A percentile compares a stretch with the other conserved stretches of the same genome.
phyloP scores from a whole-genome alignment of 2,329 filamentous ascomycete species.

The Penicillium sp. region DNA sequence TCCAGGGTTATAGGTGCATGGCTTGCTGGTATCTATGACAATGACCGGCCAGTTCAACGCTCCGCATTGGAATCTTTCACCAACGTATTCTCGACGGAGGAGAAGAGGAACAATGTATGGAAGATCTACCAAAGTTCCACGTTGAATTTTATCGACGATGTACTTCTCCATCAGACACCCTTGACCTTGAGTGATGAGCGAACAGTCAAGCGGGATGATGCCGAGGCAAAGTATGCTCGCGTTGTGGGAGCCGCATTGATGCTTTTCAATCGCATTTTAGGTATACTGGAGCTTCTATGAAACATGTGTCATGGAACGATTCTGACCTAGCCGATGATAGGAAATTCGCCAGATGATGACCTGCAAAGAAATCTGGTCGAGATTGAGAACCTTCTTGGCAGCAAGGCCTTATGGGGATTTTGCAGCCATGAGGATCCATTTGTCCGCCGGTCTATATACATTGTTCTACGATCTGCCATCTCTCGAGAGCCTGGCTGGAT shows the following conservation, averaged over 20 bases:
- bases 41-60: conserved; percentile 71
- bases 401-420: conserved; percentile 62
- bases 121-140: conserved; percentile 78
- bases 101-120: conserved; percentile 76
- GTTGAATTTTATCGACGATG: conserved; percentile 76
- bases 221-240: conserved; percentile 79
- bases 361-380: conserved; percentile 59
- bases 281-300: conserved; percentile 25
- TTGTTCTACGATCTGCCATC: conserved; percentile 53
- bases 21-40: conserved; percentile 86
- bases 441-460: conserved; percentile 60
- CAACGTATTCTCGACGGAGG: conserved; percentile 73
- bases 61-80: conserved; percentile 76
- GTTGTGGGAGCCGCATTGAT: conserved; percentile 65
- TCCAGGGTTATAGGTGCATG: conserved; percentile 81
- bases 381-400: conserved; percentile 67
- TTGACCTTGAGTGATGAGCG: conserved; percentile 87
- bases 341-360: conserved; percentile 46
- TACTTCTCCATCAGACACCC: conserved; percentile 73
- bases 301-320: not conserved
- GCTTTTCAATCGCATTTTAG: conserved; percentile 56
- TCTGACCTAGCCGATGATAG: conserved; percentile 18
- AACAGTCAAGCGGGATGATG: conserved; percentile 79
- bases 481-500: conserved; percentile 47
- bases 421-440: conserved; percentile 56